A percentile compares a stretch with the other conserved stretches of the same genome.
These are phyloP conservation scores for Coniochaeta ligniaria DNA, from an alignment of 2,329 filamentous ascomycete genomes.

Conservation along the genomic window DNA sequence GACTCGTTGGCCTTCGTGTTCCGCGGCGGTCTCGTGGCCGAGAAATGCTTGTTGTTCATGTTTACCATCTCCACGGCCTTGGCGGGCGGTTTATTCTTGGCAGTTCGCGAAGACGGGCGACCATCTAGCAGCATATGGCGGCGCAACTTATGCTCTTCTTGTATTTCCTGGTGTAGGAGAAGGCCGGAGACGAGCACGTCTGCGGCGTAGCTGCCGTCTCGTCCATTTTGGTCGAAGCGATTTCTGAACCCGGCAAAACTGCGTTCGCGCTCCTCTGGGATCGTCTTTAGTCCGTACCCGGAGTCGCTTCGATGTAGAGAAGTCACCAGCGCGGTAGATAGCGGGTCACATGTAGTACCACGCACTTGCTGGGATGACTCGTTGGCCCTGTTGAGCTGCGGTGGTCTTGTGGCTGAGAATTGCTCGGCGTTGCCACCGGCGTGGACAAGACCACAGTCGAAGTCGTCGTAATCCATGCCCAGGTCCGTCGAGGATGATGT, in stretches of 20 bases:
- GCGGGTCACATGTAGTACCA: too few species aligned
- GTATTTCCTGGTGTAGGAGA: conserved; percentile 7
- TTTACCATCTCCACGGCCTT: conserved; percentile 5
- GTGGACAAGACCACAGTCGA: too few species aligned
- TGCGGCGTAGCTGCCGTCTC: conserved; percentile 5
- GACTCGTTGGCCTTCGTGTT: conserved; percentile 14
- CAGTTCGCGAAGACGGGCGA: neutral
- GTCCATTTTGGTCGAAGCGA: conserved; percentile 1
- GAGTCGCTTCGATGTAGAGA: too few species aligned
- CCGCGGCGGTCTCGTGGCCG: conserved; percentile 11
- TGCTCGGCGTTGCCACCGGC: too few species aligned
- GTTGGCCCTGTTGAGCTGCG: too few species aligned
- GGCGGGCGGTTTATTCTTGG: conserved; percentile 3
- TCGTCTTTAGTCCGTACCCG: too few species aligned
- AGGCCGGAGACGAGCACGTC: conserved; percentile 6
- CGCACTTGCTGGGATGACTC: too few species aligned
- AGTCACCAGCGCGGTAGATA: too few species aligned
- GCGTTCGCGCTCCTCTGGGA: conserved; percentile 5
- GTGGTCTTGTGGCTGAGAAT: too few species aligned
- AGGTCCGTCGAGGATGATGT: too few species aligned
- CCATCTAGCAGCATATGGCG: conserved; percentile 1
- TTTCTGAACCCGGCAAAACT: conserved; percentile 9
- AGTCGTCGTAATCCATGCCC: too few species aligned
- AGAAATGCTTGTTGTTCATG: neutral
- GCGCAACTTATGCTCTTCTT: conserved; percentile 7